Evolutionary conservation across 2,329 filamentous ascomycete genomes (phyloP).

Genomic region (Fusarium mundagurra): DNA sequence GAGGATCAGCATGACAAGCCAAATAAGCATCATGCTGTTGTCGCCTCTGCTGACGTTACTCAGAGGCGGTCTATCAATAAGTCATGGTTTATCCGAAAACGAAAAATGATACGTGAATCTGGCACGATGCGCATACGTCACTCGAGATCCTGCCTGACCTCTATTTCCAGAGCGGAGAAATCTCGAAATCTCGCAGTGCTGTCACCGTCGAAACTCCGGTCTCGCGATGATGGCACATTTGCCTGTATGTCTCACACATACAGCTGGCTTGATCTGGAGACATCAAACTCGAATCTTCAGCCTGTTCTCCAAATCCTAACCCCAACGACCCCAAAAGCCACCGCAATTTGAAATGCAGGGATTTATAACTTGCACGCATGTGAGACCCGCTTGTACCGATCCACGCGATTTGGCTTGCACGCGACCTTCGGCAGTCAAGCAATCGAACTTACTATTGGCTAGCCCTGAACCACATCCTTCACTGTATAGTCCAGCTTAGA

Average conservation of each 20-base stretch:
- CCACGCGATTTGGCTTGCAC: constrained; percentile 43
- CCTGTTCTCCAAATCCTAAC: constrained; percentile 19
- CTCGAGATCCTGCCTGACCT: constrained; percentile 6
- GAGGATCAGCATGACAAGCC: background rate
- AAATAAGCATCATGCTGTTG: background rate
- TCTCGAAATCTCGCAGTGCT: background rate
- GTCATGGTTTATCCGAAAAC: constrained; percentile 23
- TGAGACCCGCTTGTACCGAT: constrained; percentile 40
- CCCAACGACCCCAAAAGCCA: constrained; percentile 30
- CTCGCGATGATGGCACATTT: background rate
- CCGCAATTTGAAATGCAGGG: constrained; percentile 42
- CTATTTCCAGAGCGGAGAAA: constrained; percentile 17
- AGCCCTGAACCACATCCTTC: constrained; percentile 1
- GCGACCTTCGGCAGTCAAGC: constrained; percentile 42
- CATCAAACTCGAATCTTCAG: constrained; percentile 5
- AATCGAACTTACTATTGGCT: constrained; percentile 14
- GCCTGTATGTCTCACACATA: constrained; percentile 16
- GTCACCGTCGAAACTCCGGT: background rate
- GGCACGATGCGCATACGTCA: constrained; percentile 23
- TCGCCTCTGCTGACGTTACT: constrained; percentile 15
- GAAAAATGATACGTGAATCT: constrained; percentile 16
- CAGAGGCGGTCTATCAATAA: constrained; percentile 19
- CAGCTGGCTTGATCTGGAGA: background rate
- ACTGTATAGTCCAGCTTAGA: background rate
- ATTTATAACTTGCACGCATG: constrained; percentile 34